These are phyloP conservation scores for Biscutella laevigata DNA, from an alignment of 441 rosid species.

Conservation along the genomic window DNA sequence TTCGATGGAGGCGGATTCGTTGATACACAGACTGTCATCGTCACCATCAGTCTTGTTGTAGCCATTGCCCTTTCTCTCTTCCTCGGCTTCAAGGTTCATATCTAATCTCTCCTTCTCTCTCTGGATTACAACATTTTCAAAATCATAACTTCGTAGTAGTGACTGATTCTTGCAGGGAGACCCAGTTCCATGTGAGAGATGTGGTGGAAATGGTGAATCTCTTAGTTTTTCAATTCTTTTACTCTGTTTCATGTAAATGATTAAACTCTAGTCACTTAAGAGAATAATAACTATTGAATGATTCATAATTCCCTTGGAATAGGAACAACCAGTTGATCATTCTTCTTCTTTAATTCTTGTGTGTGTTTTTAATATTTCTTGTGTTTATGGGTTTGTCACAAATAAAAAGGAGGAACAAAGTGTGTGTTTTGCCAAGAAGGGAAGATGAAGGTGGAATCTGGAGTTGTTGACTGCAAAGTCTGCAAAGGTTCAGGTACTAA, in stretches of 20 bases:
- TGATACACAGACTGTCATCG: constrained; percentile 69
- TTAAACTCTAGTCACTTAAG: no score
- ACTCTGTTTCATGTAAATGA: no score
- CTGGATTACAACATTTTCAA: neutral
- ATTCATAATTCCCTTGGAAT: no score
- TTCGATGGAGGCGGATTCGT: constrained; percentile 38
- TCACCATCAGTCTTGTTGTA: constrained; percentile 58
- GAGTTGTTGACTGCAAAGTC: constrained; percentile 61
- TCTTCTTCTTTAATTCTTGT: neutral
- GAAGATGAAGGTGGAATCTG: constrained; percentile 73
- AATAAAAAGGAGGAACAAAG: constrained; percentile 68
- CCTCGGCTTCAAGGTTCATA: constrained; percentile 64
- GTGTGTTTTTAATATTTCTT: neutral
- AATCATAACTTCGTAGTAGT: no score
- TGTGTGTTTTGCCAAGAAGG: constrained; percentile 72
- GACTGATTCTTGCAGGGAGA: constrained; percentile 63
- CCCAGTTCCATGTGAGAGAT: constrained; percentile 80
- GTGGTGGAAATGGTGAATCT: constrained; percentile 75
- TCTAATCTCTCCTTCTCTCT: neutral
- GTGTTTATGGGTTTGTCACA: neutral
- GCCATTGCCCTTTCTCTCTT: constrained; percentile 76
- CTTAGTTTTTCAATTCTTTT: no score
- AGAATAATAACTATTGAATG: no score
- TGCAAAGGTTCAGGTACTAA: constrained; percentile 80
- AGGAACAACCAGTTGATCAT: no score